Evolutionary conservation across 1,284 basidiomycete species (phyloP).

Genomic region (Phellinidium pouzarii): DNA sequence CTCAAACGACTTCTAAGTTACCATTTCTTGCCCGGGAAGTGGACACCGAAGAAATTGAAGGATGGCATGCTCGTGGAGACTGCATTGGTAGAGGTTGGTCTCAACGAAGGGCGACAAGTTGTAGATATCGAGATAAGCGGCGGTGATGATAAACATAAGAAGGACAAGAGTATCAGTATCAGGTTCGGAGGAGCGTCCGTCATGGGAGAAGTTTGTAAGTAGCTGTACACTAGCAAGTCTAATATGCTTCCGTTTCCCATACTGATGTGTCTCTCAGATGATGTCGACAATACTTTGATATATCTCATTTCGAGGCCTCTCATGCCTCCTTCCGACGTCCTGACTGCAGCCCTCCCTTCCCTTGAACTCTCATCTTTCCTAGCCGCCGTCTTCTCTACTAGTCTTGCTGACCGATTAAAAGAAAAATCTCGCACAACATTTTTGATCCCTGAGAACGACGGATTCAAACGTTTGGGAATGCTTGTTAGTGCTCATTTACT

Average conservation of each 20-base stretch:
- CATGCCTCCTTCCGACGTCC: constrained; percentile 72
- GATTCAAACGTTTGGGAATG: constrained; percentile 79
- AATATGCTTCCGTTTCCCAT: background rate
- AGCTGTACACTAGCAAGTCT: background rate
- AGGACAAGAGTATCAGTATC: constrained; percentile 60
- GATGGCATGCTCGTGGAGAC: constrained; percentile 77
- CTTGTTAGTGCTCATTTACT: constrained; percentile 87
- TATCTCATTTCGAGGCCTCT: constrained; percentile 87
- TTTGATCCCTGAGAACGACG: constrained; percentile 83
- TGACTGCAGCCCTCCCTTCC: constrained; percentile 78
- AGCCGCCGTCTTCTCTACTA: constrained; percentile 79
- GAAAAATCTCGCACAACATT: constrained; percentile 70
- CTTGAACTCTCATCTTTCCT: constrained; percentile 87
- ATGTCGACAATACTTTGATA: constrained; percentile 73
- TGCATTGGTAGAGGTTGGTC: constrained; percentile 59
- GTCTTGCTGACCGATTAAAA: constrained; percentile 66
- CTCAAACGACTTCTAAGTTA: constrained; percentile 68
- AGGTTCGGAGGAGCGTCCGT: constrained; percentile 82
- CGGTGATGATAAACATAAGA: constrained; percentile 36
- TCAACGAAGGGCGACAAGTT: constrained; percentile 68
- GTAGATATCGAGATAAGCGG: constrained; percentile 60
- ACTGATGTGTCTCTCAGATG: constrained; percentile 39
- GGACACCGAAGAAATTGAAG: constrained; percentile 61
- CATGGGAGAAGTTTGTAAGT: constrained; percentile 69
- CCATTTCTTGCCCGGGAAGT: constrained; percentile 81